These are phyloP conservation scores for Lithospermum erythrorhizon DNA, from an alignment of 257 asterid species.

Conservation along the genomic window DNA sequence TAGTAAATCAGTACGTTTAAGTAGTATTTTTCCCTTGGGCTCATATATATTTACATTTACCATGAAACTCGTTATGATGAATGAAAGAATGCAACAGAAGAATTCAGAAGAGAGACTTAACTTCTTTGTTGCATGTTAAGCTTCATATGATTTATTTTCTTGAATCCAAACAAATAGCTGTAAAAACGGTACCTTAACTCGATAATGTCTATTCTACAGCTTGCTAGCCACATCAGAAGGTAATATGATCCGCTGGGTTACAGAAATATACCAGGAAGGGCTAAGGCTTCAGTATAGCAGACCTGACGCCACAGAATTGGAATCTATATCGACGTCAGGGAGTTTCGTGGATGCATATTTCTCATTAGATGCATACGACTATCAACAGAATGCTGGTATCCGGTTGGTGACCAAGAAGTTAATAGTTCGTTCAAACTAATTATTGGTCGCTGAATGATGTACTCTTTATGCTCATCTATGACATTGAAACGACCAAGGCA, in stretches of 20 bases:
- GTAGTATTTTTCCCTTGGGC: too few species aligned
- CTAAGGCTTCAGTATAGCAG: constrained; percentile 48
- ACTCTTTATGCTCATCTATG: too few species aligned
- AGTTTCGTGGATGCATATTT: constrained; percentile 56
- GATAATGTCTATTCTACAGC: constrained; percentile 29
- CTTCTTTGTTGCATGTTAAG: background rate
- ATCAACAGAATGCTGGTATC: constrained; percentile 70
- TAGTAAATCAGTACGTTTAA: too few species aligned
- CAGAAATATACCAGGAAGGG: constrained; percentile 67
- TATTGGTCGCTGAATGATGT: background rate
- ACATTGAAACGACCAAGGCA: background rate
- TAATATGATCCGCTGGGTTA: constrained; percentile 32
- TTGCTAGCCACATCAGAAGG: constrained; percentile 56
- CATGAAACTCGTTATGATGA: background rate
- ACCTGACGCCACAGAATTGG: constrained; percentile 45
- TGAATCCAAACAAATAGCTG: background rate
- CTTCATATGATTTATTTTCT: background rate
- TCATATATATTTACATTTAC: background rate
- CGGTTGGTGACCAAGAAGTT: constrained; percentile 66
- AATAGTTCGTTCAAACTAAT: constrained; percentile 39
- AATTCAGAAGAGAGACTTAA: too few species aligned
- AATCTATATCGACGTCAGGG: constrained; percentile 47
- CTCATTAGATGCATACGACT: constrained; percentile 65
- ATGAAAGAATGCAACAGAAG: background rate
- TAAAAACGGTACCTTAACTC: constrained; percentile 6